Percentiles rank a stretch among this genome's conserved stretches.
Evolutionary conservation across 768 basidiomycete genomes (phyloP).

Genomic region (Scleroderma citrinum): DNA sequence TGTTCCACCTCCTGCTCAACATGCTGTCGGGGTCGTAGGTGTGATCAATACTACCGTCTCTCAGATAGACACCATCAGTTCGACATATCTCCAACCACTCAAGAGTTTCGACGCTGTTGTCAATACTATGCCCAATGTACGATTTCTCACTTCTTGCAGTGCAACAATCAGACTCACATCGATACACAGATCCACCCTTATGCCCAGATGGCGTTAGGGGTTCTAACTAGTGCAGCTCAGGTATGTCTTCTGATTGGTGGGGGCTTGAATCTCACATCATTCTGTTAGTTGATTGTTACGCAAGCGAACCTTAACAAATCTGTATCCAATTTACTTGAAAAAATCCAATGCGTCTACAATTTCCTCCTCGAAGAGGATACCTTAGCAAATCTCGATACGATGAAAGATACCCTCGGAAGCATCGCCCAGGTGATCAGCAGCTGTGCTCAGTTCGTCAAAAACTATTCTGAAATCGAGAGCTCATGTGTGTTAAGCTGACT

Average conservation of each 20-base stretch:
- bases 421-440: slow-evolving; percentile 18
- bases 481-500: neutral
- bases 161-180: too few relatives aligned
- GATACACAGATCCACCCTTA: too few relatives aligned
- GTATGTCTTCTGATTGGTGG: slow-evolving; percentile 1
- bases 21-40: too few relatives aligned
- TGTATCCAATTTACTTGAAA: too few relatives aligned
- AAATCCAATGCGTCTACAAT: too few relatives aligned
- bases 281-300: too few relatives aligned
- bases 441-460: slow-evolving; percentile 5
- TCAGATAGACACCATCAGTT: too few relatives aligned
- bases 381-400: neutral
- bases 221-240: neutral
- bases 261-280: neutral
- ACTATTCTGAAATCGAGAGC: neutral
- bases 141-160: neutral
- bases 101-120: neutral
- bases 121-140: neutral
- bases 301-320: too few relatives aligned
- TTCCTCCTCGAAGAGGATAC: neutral
- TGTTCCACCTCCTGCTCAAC: too few relatives aligned
- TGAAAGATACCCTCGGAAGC: neutral
- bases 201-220: neutral
- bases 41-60: too few relatives aligned
- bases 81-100: slow-evolving; percentile 1